phyloP scores from a whole-genome alignment of 1,284 basidiomycete species.

The Coniferiporia sulphurascens region DNA sequence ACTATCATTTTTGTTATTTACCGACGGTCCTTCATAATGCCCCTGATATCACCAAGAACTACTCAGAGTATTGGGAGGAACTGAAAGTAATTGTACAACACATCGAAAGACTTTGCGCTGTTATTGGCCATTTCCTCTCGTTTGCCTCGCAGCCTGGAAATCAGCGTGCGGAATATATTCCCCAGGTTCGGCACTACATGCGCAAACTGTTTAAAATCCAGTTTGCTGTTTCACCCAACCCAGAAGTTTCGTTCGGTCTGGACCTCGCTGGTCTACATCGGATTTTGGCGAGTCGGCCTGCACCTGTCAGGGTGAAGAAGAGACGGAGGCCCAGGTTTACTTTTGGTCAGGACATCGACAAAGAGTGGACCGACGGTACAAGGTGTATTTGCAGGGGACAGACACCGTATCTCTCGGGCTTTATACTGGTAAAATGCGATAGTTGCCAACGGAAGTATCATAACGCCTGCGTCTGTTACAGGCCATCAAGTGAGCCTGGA shows the following conservation, averaged over 20 bases:
- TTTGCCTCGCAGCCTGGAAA: conserved; percentile 62
- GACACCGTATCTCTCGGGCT: conserved; percentile 51
- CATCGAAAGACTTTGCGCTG: conserved; percentile 62
- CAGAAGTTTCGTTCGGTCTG: conserved; percentile 72
- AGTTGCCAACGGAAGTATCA: conserved; percentile 63
- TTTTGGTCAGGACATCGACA: conserved; percentile 72
- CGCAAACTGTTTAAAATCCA: conserved; percentile 80
- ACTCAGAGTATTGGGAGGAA: conserved; percentile 72
- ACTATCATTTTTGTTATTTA: conserved; percentile 75
- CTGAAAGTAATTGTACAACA: conserved; percentile 72
- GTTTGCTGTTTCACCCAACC: conserved; percentile 72
- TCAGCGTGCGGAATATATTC: conserved; percentile 65
- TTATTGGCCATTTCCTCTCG: conserved; percentile 73
- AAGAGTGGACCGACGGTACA: conserved; percentile 68
- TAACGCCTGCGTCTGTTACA: conserved; percentile 70
- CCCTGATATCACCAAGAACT: conserved; percentile 68
- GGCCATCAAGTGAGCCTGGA: conserved; percentile 32
- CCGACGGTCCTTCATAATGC: conserved; percentile 62
- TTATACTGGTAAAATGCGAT: conserved; percentile 62
- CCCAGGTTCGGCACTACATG: conserved; percentile 81
- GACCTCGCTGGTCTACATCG: conserved; percentile 76
- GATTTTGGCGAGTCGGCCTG: conserved; percentile 64
- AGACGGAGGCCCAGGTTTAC: conserved; percentile 62
- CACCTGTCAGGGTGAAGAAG: conserved; percentile 49
- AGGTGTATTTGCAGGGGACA: conserved; percentile 76